phyloP scores from a whole-genome alignment of 805 yeast species.

The Candida berthetii region DNA sequence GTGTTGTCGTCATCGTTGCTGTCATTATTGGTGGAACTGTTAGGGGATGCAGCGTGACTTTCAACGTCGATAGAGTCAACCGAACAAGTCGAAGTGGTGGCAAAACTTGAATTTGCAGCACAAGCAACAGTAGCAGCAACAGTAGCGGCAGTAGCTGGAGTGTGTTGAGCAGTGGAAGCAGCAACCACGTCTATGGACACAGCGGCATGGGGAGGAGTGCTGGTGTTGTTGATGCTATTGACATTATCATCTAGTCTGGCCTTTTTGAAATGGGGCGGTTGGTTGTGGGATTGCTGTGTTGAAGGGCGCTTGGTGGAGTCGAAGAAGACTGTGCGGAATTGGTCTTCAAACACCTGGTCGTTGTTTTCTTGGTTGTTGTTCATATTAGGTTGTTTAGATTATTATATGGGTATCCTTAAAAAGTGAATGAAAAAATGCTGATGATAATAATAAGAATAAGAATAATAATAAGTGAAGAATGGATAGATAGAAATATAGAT shows the following conservation, averaged over 20 bases:
- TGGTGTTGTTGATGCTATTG: slow-evolving; percentile 6
- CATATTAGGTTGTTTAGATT: slow-evolving; percentile 4
- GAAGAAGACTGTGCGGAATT: slow-evolving; percentile 21
- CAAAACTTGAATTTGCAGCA: background rate
- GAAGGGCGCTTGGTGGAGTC: slow-evolving; percentile 16
- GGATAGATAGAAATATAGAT: too few species aligned
- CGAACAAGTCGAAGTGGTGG: slow-evolving; percentile 1
- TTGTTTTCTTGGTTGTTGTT: slow-evolving; percentile 29
- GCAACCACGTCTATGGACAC: slow-evolving; percentile 2
- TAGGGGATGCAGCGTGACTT: slow-evolving; percentile 11
- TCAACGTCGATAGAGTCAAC: background rate
- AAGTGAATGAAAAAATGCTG: too few species aligned
- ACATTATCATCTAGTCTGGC: slow-evolving; percentile 19
- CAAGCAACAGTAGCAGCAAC: slow-evolving; percentile 7
- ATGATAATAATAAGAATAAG: too few species aligned
- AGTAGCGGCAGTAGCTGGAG: slow-evolving; percentile 12
- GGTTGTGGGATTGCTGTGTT: slow-evolving; percentile 7
- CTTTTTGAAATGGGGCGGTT: slow-evolving; percentile 24
- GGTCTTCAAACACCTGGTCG: slow-evolving; percentile 28
- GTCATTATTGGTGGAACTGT: background rate
- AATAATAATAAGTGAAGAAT: too few species aligned
- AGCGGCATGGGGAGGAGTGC: slow-evolving; percentile 1
- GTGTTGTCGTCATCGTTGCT: slow-evolving; percentile 1
- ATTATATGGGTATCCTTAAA: too few species aligned
- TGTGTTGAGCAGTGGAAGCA: slow-evolving; percentile 15